Conservation (phyloP, 2,329 filamentous ascomycete genomes). For the Amesomyces nigricolor region DNA sequence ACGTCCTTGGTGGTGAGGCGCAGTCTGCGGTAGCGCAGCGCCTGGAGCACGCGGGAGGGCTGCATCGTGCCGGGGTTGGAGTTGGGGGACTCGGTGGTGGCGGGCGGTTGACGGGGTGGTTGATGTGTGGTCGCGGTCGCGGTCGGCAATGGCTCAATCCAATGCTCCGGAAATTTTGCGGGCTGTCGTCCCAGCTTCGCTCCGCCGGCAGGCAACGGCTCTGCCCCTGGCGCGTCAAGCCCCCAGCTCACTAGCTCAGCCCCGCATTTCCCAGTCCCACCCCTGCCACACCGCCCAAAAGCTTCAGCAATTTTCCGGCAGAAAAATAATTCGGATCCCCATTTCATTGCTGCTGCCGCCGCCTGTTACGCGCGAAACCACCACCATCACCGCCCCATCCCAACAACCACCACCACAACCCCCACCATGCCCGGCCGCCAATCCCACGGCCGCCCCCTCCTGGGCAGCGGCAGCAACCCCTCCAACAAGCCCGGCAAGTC, state of each 20-base stretch:
- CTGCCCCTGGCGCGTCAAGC: slow-evolving; percentile 1
- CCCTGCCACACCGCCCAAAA: slow-evolving; percentile 24
- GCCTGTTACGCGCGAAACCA: too few species aligned
- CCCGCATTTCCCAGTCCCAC: slow-evolving; percentile 4
- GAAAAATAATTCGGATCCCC: slow-evolving; percentile 15
- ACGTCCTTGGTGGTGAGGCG: slow-evolving; percentile 88
- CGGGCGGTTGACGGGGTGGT: neutral
- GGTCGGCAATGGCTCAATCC: neutral
- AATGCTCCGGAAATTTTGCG: slow-evolving; percentile 15
- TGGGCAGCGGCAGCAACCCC: slow-evolving; percentile 23
- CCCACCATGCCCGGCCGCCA: slow-evolving; percentile 52
- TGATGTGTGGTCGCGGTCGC: neutral
- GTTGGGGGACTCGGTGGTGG: neutral
- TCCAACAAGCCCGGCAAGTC: slow-evolving; percentile 9
- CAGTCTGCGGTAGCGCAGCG: slow-evolving; percentile 63
- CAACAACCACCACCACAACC: too few species aligned
- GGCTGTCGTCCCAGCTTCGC: neutral
- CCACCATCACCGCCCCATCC: too few species aligned
- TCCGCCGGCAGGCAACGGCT: slow-evolving; percentile 8
- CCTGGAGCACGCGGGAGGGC: slow-evolving; percentile 61
- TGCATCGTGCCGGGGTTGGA: slow-evolving; percentile 46
- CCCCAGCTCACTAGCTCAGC: neutral
- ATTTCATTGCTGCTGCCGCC: too few species aligned
- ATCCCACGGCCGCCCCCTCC: slow-evolving; percentile 50
- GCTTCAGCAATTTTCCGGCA: slow-evolving; percentile 17